Base-by-base conservation (phyloP, 2,329 filamentous ascomycete genomes). In the Diaporthe vaccinii region DNA sequence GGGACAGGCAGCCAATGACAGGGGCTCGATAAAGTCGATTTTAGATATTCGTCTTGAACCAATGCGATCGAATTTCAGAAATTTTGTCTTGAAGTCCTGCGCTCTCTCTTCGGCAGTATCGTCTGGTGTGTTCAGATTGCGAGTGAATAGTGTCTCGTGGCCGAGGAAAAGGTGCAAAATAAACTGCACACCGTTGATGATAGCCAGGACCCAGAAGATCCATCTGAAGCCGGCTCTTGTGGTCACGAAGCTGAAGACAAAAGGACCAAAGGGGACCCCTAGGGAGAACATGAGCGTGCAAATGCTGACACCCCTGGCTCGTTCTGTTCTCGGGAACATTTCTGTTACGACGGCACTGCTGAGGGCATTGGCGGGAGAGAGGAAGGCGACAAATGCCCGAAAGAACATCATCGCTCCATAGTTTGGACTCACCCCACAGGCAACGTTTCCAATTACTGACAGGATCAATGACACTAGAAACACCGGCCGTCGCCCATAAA, bases 141-240 rank as follows among this genome's bases (percentile, higher is more conserved):
- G 84, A 25, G 88, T 80, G 79, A 89, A 91, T 39, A 86, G 85
- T 2, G 89, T 90, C 79, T 91, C 89, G 0, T 87, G 86, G 1
- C 86, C 86, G 25, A 89, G 77, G 79, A 90, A 87, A 69, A 90
- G 79, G 79, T 90, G 91, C 39, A 87, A 77, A 67, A 91, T 81
- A 77, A 91, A 87, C 76, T 91, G 89, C 7, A 84, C 85, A 58
- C 84, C 88, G 71, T 91, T 91, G 39, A 69, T 17, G 17, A 68
- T 58, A 12, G 72, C 72, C 22, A 74, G 28, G 2, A 69, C 57
- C 72, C 72, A 69, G 2, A 68, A 74, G 2, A 74, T 69, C 41
- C 44, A 74, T 17, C 62, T 25, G 41, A 44, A 74, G 12, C 55
- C 31, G 0, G 87, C 88, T 25, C 72, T 28, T 4, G 55, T 51